A percentile compares a stretch with the other conserved stretches of the same genome.
phyloP scores from a whole-genome alignment of 495 filamentous ascomycete genomes.

The Letharia lupina region DNA sequence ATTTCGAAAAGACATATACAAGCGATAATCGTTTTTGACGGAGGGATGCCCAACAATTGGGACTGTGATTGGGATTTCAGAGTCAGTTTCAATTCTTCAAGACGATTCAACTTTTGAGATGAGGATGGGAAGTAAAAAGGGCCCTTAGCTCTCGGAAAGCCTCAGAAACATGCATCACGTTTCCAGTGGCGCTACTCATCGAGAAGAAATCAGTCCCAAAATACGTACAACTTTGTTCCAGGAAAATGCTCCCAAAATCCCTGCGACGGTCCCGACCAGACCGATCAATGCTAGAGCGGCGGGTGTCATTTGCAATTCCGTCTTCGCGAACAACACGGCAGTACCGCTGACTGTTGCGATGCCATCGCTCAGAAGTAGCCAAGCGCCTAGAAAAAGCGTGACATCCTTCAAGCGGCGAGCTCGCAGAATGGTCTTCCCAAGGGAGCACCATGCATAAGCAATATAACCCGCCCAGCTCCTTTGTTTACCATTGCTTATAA shows the following conservation, averaged over 20 bases:
- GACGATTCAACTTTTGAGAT: not conserved
- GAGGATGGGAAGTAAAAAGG: not conserved
- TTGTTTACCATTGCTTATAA: slow-evolving; percentile 32
- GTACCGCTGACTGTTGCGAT: slow-evolving; percentile 94
- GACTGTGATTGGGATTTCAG: slow-evolving; percentile 31
- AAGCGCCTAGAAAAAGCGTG: slow-evolving; percentile 76
- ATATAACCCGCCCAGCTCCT: slow-evolving; percentile 56
- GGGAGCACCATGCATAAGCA: slow-evolving; percentile 71
- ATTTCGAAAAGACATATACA: slow-evolving; percentile 85
- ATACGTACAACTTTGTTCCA: slow-evolving; percentile 58
- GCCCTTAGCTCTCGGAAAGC: not conserved
- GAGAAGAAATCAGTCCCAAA: not conserved
- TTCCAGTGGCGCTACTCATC: not conserved
- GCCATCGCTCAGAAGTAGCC: slow-evolving; percentile 90
- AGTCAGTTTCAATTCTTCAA: not conserved
- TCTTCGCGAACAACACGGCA: slow-evolving; percentile 93
- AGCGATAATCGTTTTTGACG: slow-evolving; percentile 80
- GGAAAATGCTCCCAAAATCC: slow-evolving; percentile 78
- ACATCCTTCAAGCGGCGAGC: slow-evolving; percentile 79
- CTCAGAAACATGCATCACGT: not conserved
- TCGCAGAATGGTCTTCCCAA: slow-evolving; percentile 69
- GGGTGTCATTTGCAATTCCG: slow-evolving; percentile 78
- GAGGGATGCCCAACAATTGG: slow-evolving; percentile 51
- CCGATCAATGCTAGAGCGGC: slow-evolving; percentile 88
- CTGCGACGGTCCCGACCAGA: slow-evolving; percentile 75